Evolutionary conservation across 768 basidiomycete genomes (phyloP), one percentile per base, ranked within the genome.

Genomic region (Mycena maculata): DNA sequence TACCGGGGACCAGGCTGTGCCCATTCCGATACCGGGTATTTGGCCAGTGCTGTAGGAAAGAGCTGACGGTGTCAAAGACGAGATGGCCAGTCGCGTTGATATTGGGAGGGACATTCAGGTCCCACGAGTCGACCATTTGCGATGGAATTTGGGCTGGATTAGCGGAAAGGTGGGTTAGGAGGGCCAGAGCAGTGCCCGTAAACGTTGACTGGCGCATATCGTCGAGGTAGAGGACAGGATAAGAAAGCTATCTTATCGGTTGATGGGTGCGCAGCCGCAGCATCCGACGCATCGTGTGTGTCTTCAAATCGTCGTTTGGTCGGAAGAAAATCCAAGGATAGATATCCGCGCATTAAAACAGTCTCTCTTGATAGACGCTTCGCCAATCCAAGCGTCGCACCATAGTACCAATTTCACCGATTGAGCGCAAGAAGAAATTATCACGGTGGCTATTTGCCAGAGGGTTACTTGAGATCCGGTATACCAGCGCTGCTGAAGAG

Each of bases 1-100:
- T 72, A 33, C 76, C 82, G 2, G 78, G 78, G 12, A 82, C 74
- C 11, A 80, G 66, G 47, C 41, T 76, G 33, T 79, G 78, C 1
- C 77, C 79, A 55, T 78, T 76, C 20, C 77, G 73, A 60, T 74
- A 77, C 11, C 76, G 72, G 3, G 76, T 77, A 60, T 79, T 77
- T 4, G 80, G 73, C 80, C 79, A 81, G 18, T 74, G 72, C 49
- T 80, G 78, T 23, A 81, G 70, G 13, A 80, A 44, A 4, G 77
- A 76, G 57, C 72, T 71, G 18, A 79, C 73, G 6, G 78, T 61
- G 12, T 65, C 60, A 33, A 69, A 69, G 44, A 69, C 25, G 5
- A 65, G 54, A 50, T 62, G 39, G 71, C 74, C 71, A 18, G 80
- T 79, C 0, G 71, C 68, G 53, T 79, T 75, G 11, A 70, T 63